Evolutionary conservation across 1,284 basidiomycete genomes (phyloP), one percentile per base, ranked within the genome.

Genomic region (Paramarasmius palmivorus): DNA sequence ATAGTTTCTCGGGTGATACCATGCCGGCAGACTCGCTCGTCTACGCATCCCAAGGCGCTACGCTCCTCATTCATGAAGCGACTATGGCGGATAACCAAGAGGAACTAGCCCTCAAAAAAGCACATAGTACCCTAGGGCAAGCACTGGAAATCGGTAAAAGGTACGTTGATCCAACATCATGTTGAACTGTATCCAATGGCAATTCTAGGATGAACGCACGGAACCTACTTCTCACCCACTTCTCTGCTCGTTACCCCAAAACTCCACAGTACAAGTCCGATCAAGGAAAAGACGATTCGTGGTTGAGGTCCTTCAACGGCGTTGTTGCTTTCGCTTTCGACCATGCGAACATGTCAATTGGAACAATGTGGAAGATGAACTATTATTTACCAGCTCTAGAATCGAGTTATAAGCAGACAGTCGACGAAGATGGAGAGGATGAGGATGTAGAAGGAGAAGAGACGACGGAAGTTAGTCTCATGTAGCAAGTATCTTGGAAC

Each of bases 221-320:
- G 53, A 86, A 93, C 60, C 77, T 93, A 22, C 79, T 98, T 34
- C 79, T 98, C 22, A 98, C 95, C 2, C 95, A 98, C 69, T 98
- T 98, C 70, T 97, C 94, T 10, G 92, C 93, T 52, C 85, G 95
- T 10, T 97, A 97, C 69, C 94, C 95, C 12, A 94, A 92, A 64
- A 76, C 95, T 63, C 90, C 92, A 1, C 78, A 45, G 20, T 41
- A 37, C 10, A 34, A 52, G 29, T 20, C 17, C 35, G 38, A 51
- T 38, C 64, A 65, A 15, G 22, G 29, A 48, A 41, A 29, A 17
- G 39, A 55, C 48, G 22, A 22, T 22, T 26, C 32, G 32, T 57
- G 55, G 45, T 52, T 50, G 19, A 56, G 56, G 19, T 54, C 68
- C 49, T 72, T 77, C 20, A 69, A 75, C 7, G 77, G 76, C 2